Conservation (phyloP, 148 eudicot genomes). For the Spergularia bocconei region DNA sequence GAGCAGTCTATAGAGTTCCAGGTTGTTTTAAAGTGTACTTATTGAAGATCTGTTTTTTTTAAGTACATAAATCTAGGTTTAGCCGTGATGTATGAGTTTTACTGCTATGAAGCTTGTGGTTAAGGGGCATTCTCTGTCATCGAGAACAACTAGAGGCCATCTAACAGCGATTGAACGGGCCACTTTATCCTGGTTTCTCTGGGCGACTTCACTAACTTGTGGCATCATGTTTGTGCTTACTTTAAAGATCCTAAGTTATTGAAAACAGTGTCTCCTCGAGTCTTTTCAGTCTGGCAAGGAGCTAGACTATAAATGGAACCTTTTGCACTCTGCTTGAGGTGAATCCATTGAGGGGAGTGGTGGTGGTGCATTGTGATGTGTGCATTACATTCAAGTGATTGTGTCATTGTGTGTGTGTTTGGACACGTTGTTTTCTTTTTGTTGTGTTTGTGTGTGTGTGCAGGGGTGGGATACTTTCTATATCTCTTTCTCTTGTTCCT, state of each 20-base stretch:
- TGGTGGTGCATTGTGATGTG: no score
- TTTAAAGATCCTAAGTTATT: no score
- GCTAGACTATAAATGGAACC: background rate
- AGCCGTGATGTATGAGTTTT: background rate
- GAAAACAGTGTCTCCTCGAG: background rate
- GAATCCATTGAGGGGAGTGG: no score
- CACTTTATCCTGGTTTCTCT: no score
- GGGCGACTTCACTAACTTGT: background rate
- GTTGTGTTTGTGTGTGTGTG: no score
- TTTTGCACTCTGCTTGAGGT: background rate
- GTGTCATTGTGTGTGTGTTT: no score
- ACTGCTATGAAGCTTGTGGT: background rate
- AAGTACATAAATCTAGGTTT: background rate
- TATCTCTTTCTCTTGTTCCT: no score
- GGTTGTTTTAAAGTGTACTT: conserved; percentile 18
- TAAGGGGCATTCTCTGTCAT: background rate
- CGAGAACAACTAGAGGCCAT: background rate
- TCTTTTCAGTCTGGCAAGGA: background rate
- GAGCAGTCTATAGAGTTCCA: conserved; percentile 23
- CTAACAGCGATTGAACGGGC: background rate
- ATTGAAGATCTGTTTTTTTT: background rate
- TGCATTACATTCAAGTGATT: no score
- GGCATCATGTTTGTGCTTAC: background rate
- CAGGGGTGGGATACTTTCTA: no score
- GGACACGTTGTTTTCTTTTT: no score